Base-by-base conservation (phyloP, 768 basidiomycete species). In the Tylopilus rubrobrunneus region DNA sequence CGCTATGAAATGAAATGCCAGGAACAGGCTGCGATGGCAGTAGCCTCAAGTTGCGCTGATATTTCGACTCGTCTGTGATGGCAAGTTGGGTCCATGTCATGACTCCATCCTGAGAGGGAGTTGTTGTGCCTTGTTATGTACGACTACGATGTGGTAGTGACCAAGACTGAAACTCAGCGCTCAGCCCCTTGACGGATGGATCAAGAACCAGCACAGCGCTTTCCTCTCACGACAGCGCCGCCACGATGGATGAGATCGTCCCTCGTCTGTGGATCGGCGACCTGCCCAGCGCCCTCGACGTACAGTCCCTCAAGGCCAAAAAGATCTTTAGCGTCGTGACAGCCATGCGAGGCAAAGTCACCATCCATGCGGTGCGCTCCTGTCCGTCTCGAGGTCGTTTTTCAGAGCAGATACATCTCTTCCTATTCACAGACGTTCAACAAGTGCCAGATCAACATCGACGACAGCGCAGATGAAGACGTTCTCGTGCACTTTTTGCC, bases 191-290 rank as follows among this genome's bases (percentile, higher is more conserved):
- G 25, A 25, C 25, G 25, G 25, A 25, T 25, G 25, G 25, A 25
- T 45, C 28, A 36, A 40, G 4, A 31, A 7, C 10, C 29, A 31
- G 8, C 34, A 15, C 34, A 34, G 14, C 34, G 14, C 34, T 34
- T 34, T 15, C 34, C 34, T 34, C 34, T 7, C 31, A 52, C 51
- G 17, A 36, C 52, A 33, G 31, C 50, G 33, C 15, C 36, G 21
- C 7, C 44, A 51, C 65, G 11, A 89, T 95, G 86, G 82, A 95
- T 72, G 81, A 93, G 71, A 77, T 96, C 33, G 77, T 89, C 15
- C 83, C 83, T 29, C 81, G 84, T 5, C 71, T 97, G 2, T 96
- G 92, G 93, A 80, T 97, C 23, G 92, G 93, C 8, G 82, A 91
- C 72, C 70, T 94, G 7, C 72, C 74, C 7, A 89, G 86, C 58